Base-by-base conservation (phyloP, 2,329 filamentous ascomycete species). In the Pseudogymnoascus sp. region DNA sequence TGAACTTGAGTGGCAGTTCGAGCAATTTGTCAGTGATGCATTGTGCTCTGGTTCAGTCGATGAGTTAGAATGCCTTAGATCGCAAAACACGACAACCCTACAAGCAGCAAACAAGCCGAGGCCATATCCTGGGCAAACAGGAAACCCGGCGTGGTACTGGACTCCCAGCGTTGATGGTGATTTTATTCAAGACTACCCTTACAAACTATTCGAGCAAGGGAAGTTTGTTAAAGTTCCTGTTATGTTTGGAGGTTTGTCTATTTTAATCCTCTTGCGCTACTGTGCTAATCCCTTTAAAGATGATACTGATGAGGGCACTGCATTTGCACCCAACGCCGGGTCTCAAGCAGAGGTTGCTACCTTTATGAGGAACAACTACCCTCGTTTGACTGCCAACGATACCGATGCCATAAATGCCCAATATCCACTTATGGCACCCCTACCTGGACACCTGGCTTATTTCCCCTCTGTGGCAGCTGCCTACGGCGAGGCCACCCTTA, bases 261-360 rank as follows among this genome's bases (percentile, higher is more conserved):
- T 15, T 17, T 4, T 15, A 24, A 6, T 29, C 15, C 13, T 44
- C n/a, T 24, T 29, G 29, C 9, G 3, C 36, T 31, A 11, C 15
- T 40, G 39, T 40, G 39, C 39, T 21, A 21, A 21, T 15, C 15
- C 39, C 15, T 17, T 6, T 26, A 35, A 41, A 68, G 75, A 76
- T 64, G 72, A 75, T n/a, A 77, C 76, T 3, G 72, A 79, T 61
- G 86, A 85, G 71, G 86, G 86, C 31, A 85, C 84, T 0, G 71
- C 78, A 4, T 88, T 87, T 69, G 75, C 73, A 4, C 68, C 71
- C 2, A 72, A 74, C n/a, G 71, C 69, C 3, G 64, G 74, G 13
- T 66, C 66, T n/a, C 70, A 71, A 9, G 64, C 68, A 17, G 63
- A 71, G n/a, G 64, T 70, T 3, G 69, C 74, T 2, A 66, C 70